Conservation (phyloP, 768 basidiomycete species). For the Pholiota conissans region DNA sequence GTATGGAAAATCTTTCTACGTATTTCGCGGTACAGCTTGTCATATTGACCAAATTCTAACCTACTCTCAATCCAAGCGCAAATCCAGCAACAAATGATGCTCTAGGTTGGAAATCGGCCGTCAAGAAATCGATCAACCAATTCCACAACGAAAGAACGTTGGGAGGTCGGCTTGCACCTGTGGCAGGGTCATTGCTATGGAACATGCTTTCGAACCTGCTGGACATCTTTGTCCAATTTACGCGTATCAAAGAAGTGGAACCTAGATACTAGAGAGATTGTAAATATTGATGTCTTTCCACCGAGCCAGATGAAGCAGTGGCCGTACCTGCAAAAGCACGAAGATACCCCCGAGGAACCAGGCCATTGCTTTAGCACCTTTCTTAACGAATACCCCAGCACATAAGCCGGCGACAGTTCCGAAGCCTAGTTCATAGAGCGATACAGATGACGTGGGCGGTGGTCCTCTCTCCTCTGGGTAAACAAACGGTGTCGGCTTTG, state of each 20-base stretch:
- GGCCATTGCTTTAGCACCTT: constrained; percentile 83
- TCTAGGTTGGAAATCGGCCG: constrained; percentile 89
- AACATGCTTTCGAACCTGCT: constrained; percentile 72
- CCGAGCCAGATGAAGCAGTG: too few species aligned
- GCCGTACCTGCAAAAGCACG: constrained; percentile 81
- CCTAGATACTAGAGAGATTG: constrained; percentile 65
- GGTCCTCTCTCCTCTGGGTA: constrained; percentile 34
- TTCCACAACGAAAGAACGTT: constrained; percentile 65
- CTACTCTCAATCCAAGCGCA: constrained; percentile 76
- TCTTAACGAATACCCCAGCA: constrained; percentile 92
- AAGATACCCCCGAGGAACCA: constrained; percentile 91
- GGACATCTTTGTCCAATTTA: constrained; percentile 76
- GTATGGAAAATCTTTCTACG: background rate
- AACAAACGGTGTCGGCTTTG: constrained; percentile 1
- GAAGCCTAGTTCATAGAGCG: constrained; percentile 79
- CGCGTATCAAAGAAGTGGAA: constrained; percentile 67
- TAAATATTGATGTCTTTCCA: background rate
- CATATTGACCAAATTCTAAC: too few species aligned
- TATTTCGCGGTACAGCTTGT: too few species aligned
- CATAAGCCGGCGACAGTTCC: constrained; percentile 89
- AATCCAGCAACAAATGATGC: constrained; percentile 89
- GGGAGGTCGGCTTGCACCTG: constrained; percentile 57
- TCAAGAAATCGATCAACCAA: constrained; percentile 78
- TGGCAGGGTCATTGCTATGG: constrained; percentile 55
- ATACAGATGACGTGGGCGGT: constrained; percentile 74